Evolutionary conservation across 805 yeast species (phyloP), one percentile per base, ranked within the genome.

Genomic region (Aciculoconidium aculeatum): DNA sequence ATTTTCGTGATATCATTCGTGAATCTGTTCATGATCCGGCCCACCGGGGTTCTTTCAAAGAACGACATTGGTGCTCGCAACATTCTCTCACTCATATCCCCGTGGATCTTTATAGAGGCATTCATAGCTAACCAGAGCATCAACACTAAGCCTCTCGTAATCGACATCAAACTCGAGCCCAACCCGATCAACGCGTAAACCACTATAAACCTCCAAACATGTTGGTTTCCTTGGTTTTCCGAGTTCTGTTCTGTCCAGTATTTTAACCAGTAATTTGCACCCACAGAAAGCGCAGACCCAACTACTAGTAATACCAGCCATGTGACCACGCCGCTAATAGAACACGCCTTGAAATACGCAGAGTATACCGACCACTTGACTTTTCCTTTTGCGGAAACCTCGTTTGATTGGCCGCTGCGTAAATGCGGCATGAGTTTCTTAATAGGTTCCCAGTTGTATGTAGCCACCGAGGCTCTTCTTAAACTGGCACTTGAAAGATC

Each of bases 381-480:
- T 15, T 40, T 38, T 8, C 55, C 55, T 21, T 43, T 39, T 26
- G 31, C 22, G 20, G 30, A 20, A 32, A 41, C 29, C 18, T 40
- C 44, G 23, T 34, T 39, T 11, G 29, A 16, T 47, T 67, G 73
- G 10, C 70, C 65, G 3, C 75, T 67, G 21, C 49, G 39, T n/a
- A 48, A 35, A 24, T 42, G 45, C 5, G 53, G 51, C 17, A 51
- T 31, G 6, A 59, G 49, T 17, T 63, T 55, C 15, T 49, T 42
- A 19, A 57, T 38, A 0, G 61, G 61, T 21, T 55, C 55, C 40
- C 68, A 64, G 21, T 58, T 64, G 45, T 78, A 72, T 4, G 85
- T 68, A 4, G 81, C 84, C 20, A 74, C 44, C 39, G 83, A 75
- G 5, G 44, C 44, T 12, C 39, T 25, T n/a, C 44, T 28, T 7